phyloP scores from a whole-genome alignment of 495 filamentous ascomycete species.

The Collariella sp. region DNA sequence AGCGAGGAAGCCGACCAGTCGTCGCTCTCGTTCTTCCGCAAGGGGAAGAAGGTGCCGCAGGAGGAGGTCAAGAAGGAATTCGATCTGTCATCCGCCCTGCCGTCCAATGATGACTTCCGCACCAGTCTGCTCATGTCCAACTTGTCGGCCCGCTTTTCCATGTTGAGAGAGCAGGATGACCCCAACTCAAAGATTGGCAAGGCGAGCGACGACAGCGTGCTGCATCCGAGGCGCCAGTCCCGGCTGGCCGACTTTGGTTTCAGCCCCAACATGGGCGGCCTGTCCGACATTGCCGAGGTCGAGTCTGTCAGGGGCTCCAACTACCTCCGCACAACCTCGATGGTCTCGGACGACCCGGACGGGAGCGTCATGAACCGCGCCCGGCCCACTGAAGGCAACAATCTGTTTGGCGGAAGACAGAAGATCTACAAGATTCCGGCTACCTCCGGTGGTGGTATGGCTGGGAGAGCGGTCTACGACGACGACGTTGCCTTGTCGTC shows the following conservation, averaged over 20 bases:
- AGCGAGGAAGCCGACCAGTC: conserved; percentile 44
- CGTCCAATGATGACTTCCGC: conserved; percentile 83
- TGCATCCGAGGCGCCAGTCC: conserved; percentile 73
- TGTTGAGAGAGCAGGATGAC: conserved; percentile 90
- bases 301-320: conserved; percentile 58
- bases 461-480: conserved; percentile 69
- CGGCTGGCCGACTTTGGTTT: conserved; percentile 50
- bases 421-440: conserved; percentile 88
- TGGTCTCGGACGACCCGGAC: conserved; percentile 61
- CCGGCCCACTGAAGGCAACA: conserved; percentile 85
- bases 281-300: conserved; percentile 84
- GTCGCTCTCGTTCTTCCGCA: conserved; percentile 43
- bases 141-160: conserved; percentile 89
- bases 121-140: conserved; percentile 95
- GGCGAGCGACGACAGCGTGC: conserved; percentile 86
- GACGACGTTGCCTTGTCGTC: conserved; percentile 72
- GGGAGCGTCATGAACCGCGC: conserved; percentile 71
- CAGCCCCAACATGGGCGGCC: conserved; percentile 40
- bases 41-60: conserved; percentile 48
- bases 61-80: conserved; percentile 55
- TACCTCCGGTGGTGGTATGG: conserved; percentile 46
- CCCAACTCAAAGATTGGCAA: conserved; percentile 80
- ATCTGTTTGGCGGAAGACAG: conserved; percentile 89
- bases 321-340: conserved; percentile 42
- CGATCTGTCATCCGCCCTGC: conserved; percentile 65